Conservation (phyloP, 1,139 yeast species). For the Saccharomyces pastorianus region DNA sequence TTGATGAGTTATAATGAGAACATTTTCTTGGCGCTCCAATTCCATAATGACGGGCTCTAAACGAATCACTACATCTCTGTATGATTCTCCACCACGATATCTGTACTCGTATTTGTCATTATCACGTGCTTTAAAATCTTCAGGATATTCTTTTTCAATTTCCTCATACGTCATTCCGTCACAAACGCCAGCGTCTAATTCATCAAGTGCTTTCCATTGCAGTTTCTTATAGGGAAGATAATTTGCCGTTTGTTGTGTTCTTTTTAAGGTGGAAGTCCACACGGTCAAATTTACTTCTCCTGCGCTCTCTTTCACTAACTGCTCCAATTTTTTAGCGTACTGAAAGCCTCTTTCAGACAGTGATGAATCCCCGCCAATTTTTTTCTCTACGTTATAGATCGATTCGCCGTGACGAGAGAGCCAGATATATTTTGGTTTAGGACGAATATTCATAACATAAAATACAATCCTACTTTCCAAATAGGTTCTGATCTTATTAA, state of each 20-base stretch:
- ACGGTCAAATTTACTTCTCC: conserved; percentile 73
- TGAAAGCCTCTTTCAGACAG: conserved; percentile 78
- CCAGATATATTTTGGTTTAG: conserved; percentile 87
- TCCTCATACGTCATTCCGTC: conserved; percentile 92
- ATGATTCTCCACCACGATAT: conserved; percentile 94
- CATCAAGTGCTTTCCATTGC: conserved; percentile 96
- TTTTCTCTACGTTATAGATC: conserved; percentile 82
- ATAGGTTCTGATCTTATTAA: conserved; percentile 81
- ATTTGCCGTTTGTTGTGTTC: conserved; percentile 92
- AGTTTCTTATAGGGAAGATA: conserved; percentile 73
- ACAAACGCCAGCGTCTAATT: conserved; percentile 95
- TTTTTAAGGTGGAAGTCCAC: conserved; percentile 88
- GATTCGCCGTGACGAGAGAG: conserved; percentile 94
- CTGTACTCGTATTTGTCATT: conserved; percentile 93
- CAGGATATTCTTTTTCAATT: conserved; percentile 76
- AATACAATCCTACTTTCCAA: conserved; percentile 89
- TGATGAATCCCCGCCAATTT: conserved; percentile 92
- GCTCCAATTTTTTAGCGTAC: conserved; percentile 79
- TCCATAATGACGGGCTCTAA: conserved; percentile 97
- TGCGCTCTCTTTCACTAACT: conserved; percentile 66
- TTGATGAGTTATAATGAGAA: conserved; percentile 92
- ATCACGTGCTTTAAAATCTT: conserved; percentile 91
- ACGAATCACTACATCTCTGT: conserved; percentile 88
- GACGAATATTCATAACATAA: conserved; percentile 90
- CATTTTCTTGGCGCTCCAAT: conserved; percentile 91